Conservation (phyloP, 2,329 filamentous ascomycete genomes). For the Phialophora tarda region DNA sequence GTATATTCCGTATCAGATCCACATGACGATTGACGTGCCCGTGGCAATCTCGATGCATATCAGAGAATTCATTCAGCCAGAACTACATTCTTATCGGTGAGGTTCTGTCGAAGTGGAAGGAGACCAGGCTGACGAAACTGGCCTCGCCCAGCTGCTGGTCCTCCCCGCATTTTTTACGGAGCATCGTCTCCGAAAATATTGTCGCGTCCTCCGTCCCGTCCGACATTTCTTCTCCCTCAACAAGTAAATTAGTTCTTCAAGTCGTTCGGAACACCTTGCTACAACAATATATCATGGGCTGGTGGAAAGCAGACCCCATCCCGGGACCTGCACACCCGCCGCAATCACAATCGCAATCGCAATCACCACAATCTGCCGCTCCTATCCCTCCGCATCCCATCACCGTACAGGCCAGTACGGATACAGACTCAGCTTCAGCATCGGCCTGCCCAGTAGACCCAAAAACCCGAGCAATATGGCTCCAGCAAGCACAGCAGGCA, state of each 20-base stretch:
- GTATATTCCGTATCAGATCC: neutral
- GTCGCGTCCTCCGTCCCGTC: neutral
- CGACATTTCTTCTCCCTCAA: neutral
- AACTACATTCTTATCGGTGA: neutral
- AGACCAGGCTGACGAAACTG: neutral
- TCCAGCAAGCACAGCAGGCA: slow-evolving; percentile 51
- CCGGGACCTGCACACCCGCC: slow-evolving; percentile 25
- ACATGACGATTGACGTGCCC: no score
- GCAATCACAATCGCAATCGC: slow-evolving; percentile 42
- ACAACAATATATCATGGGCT: slow-evolving; percentile 35
- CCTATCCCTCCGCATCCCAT: slow-evolving; percentile 40
- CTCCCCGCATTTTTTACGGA: neutral
- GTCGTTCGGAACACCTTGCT: neutral
- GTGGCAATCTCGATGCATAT: no score
- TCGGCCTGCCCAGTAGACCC: slow-evolving; percentile 84
- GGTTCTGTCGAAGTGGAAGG: neutral
- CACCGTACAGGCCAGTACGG: slow-evolving; percentile 41
- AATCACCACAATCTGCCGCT: slow-evolving; percentile 43
- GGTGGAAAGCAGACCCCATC: slow-evolving; percentile 41
- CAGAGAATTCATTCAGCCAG: no score
- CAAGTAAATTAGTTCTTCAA: neutral
- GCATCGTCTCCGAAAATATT: neutral
- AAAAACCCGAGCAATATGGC: slow-evolving; percentile 85
- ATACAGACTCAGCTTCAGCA: slow-evolving; percentile 33
- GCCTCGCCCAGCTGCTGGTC: neutral